These are phyloP conservation scores for Bothia castanella DNA, from an alignment of 1,284 basidiomycete species.

Conservation along the genomic window DNA sequence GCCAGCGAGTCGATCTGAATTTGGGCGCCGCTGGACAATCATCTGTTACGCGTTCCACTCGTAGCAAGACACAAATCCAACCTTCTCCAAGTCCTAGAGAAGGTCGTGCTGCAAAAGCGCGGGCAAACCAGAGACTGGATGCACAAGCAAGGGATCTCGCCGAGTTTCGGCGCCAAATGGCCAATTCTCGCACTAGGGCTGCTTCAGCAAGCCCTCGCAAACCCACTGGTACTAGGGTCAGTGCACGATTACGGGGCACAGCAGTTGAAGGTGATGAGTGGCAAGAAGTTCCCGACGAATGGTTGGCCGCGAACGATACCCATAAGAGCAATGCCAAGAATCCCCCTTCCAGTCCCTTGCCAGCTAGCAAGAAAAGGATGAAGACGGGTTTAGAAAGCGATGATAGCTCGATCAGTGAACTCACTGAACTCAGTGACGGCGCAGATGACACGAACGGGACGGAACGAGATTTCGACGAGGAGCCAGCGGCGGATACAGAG, in stretches of 20 bases:
- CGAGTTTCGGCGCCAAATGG: slow-evolving; percentile 50
- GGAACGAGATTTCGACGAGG: slow-evolving; percentile 13
- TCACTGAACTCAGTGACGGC: slow-evolving; percentile 64
- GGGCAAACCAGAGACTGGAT: slow-evolving; percentile 64
- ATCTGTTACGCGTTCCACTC: slow-evolving; percentile 14
- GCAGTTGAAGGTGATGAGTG: slow-evolving; percentile 58
- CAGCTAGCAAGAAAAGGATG: slow-evolving; percentile 12
- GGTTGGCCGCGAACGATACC: slow-evolving; percentile 44
- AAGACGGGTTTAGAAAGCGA: slow-evolving; percentile 59
- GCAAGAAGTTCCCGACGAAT: slow-evolving; percentile 75
- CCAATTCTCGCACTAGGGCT: slow-evolving; percentile 24
- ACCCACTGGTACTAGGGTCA: slow-evolving; percentile 57
- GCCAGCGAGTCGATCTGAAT: slow-evolving; percentile 19
- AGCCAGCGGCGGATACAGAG: slow-evolving; percentile 3
- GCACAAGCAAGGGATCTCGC: slow-evolving; percentile 65
- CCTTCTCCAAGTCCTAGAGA: slow-evolving; percentile 35
- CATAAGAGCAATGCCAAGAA: slow-evolving; percentile 15
- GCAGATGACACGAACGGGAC: slow-evolving; percentile 13
- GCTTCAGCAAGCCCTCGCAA: slow-evolving; percentile 27
- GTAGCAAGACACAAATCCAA: slow-evolving; percentile 10
- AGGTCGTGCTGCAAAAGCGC: slow-evolving; percentile 62
- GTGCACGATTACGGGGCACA: slow-evolving; percentile 59
- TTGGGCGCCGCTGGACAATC: slow-evolving; percentile 6
- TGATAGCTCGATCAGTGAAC: slow-evolving; percentile 55
- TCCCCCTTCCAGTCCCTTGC: slow-evolving; percentile 9